phyloP scores from a whole-genome alignment of 257 asterid genomes.

The Fraxinus quadrangulata region DNA sequence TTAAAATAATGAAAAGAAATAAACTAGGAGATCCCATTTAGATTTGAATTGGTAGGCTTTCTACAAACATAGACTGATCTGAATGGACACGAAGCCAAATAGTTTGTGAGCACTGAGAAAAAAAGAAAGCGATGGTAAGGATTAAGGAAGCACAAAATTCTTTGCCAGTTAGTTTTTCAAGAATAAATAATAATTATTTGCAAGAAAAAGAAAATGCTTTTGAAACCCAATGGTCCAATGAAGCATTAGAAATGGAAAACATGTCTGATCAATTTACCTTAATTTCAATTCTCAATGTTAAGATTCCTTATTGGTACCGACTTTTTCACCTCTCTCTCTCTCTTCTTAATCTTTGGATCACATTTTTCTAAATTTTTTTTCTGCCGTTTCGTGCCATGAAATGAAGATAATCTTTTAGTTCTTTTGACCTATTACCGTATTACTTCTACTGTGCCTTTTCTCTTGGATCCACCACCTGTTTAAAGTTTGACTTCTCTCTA shows the following conservation, averaged over 20 bases:
- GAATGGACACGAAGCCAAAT: neutral
- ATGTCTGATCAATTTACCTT: slow-evolving; percentile 26
- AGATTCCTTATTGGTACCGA: slow-evolving; percentile 26
- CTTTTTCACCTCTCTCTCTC: slow-evolving; percentile 1
- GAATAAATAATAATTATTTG: slow-evolving; percentile 21
- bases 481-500: slow-evolving; percentile 14
- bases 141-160: slow-evolving; percentile 20
- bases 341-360: slow-evolving; percentile 2
- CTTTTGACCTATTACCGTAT: neutral
- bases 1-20: slow-evolving; percentile 13
- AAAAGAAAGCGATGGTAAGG: slow-evolving; percentile 4
- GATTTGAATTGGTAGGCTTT: slow-evolving; percentile 12
- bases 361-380: slow-evolving; percentile 4
- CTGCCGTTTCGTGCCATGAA: slow-evolving; percentile 13
- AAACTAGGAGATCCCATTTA: neutral
- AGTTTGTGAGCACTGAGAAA: neutral
- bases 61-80: neutral
- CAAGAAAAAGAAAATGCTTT: slow-evolving; percentile 38
- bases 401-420: slow-evolving; percentile 13
- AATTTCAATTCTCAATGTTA: slow-evolving; percentile 8
- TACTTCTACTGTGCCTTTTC: neutral
- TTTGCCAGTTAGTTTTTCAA: slow-evolving; percentile 24
- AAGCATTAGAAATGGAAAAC: slow-evolving; percentile 32
- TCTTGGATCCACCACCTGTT: slow-evolving; percentile 9
- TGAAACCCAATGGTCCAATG: slow-evolving; percentile 32